Conservation (phyloP, 2,329 filamentous ascomycete species). For the Colletotrichum eleusines region DNA sequence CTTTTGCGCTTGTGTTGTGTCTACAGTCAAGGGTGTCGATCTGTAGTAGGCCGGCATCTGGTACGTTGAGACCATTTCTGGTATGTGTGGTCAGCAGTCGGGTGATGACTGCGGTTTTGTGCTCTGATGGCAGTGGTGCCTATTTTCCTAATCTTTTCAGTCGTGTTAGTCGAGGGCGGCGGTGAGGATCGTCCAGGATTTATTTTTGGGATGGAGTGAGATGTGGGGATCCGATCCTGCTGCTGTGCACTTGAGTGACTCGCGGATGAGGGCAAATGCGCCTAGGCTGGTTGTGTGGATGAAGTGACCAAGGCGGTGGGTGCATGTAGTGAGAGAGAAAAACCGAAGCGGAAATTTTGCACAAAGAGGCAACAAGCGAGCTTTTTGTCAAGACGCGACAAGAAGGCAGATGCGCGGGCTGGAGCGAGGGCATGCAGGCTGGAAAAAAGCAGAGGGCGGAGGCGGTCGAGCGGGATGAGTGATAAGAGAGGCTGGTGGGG, state of each 20-base stretch:
- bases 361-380: constrained; percentile 14
- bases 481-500: constrained; percentile 41
- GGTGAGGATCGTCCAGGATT: constrained; percentile 39
- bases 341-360: background rate
- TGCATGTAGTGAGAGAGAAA: constrained; percentile 16
- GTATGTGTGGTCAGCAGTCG: constrained; percentile 44
- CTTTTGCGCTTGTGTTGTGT: constrained; percentile 66
- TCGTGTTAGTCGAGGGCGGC: constrained; percentile 40
- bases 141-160: constrained; percentile 31
- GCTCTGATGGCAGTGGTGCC: constrained; percentile 31
- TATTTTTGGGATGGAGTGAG: constrained; percentile 40
- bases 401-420: background rate
- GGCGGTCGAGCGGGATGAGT: constrained; percentile 35
- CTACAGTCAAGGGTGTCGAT: constrained; percentile 63
- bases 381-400: constrained; percentile 16
- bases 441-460: constrained; percentile 36
- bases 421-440: constrained; percentile 11
- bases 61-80: constrained; percentile 63
- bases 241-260: constrained; percentile 32
- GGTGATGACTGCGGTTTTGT: constrained; percentile 36
- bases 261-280: constrained; percentile 24
- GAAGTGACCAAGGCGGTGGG: background rate
- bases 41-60: constrained; percentile 66
- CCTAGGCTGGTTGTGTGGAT: constrained; percentile 13
- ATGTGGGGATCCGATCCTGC: constrained; percentile 25